These are phyloP conservation scores for Oxyria digyna DNA, from an alignment of 148 eudicot genomes.

Conservation along the genomic window DNA sequence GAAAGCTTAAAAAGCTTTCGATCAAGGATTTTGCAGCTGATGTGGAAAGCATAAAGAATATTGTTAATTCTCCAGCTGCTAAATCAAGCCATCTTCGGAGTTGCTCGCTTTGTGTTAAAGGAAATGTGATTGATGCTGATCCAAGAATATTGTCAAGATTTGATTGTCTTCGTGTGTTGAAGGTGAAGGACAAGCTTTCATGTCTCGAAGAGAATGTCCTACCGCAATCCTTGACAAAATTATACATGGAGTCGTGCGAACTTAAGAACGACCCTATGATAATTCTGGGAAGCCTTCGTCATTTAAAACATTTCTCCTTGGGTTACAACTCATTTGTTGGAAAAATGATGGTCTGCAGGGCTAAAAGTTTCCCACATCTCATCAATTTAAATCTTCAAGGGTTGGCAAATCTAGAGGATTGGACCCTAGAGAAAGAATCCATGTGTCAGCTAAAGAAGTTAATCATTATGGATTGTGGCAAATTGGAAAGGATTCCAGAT, in stretches of 20 bases:
- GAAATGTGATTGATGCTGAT: constrained; percentile 5
- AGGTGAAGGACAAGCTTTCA: constrained; percentile 13
- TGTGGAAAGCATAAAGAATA: constrained; percentile 12
- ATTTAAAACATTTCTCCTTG: not conserved
- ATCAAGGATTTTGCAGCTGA: constrained; percentile 10
- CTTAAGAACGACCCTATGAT: not conserved
- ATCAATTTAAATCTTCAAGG: not conserved
- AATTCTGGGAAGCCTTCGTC: not conserved
- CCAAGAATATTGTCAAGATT: constrained; percentile 12
- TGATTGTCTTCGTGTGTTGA: constrained; percentile 16
- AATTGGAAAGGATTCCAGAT: not conserved
- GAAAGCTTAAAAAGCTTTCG: constrained; percentile 17
- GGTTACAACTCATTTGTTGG: not conserved
- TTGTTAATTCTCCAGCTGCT: not conserved
- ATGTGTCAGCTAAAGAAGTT: not conserved
- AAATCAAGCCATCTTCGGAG: constrained; percentile 6
- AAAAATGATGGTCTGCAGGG: not conserved
- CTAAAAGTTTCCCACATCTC: not conserved
- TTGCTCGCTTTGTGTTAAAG: not conserved
- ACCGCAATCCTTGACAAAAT: not conserved
- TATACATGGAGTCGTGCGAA: not conserved
- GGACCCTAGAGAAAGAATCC: not conserved
- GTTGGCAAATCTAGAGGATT: not conserved
- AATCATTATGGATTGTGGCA: not conserved
- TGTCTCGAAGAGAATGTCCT: not conserved